Evolutionary conservation across 306 rosid genomes (phyloP), one percentile per base, ranked within the genome.

Genomic region (Vigna mungo): DNA sequence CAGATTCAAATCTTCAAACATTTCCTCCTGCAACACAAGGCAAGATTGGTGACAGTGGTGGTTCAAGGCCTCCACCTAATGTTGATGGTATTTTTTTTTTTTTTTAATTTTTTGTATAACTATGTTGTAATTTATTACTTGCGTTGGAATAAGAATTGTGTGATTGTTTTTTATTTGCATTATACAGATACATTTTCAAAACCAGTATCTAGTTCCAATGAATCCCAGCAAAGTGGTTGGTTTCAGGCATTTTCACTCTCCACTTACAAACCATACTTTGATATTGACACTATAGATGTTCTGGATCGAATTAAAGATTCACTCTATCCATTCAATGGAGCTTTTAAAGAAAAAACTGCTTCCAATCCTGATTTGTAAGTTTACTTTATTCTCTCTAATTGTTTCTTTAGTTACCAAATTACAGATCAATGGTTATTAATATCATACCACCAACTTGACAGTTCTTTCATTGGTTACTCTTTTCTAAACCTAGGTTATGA

Each of bases 1-100:
- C 76, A 92, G 97, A 89, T 67, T 85, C 96, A 36, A 86, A 53
- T 70, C 93, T 90, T 81, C 87, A 85, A 81, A 83, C 90, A 25
- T 92, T 92, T 87, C 93, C 97, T 74, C 93, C 97, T 6, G 88
- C 72, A 68, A 70, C 90, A 7, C 90, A 83, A 58, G 95, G 95
- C 61, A 88, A 88, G 80, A 92, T 92, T 63, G 43, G 86, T 39
- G 84, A 87, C 70, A 41, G 83, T 39, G 84, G 88, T 72, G 90
- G 83, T 52, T 80, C 86, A 18, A 83, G 84, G 30, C 95, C 89
- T 78, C 93, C 97, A 75, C 84, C 85, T 5, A 92, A 90, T 81
- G 91, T 86, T 4, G 96, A 92, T 67, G 97, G 97, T 92, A 90
- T 43, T 15, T 48, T 30, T 30, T 10, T 18, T 78, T 44, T 0